Evolutionary conservation across 225 moss, liverwort and hornwort genomes (phyloP), one percentile per base, ranked within the genome.

Genomic region (Thuidium tamariscinum): DNA sequence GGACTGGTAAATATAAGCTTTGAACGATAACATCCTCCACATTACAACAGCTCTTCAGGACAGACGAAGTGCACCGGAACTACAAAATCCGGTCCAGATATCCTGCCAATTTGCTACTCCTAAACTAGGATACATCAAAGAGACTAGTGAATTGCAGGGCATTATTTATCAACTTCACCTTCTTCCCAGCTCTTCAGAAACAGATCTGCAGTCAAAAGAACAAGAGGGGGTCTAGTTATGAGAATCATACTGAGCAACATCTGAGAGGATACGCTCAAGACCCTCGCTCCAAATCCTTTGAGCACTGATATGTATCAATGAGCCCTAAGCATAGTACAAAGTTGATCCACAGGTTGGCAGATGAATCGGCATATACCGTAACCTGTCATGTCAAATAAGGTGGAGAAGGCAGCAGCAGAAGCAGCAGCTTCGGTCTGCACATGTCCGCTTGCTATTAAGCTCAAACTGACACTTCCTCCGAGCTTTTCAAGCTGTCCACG

Each of bases 401-500:
- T 22, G 73, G 81, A 64, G 49, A 42, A 74, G 65, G 22, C 63
- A 60, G 52, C 41, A 80, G 30, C 10, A 67, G 71, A 61, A 75
- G 23, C n/a, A 44, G 44, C 3, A 64, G 60, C 71, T 51, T 55
- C 83, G 57, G 80, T 46, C 30, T 64, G 75, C 86, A 63, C 67
- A 80, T 44, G 21, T 44, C 27, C 30, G 54, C 22, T 71, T 71
- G 84, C 83, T 72, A 44, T 36, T 44, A 30, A 63, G 52, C 17
- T 93, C 57, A 91, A 32, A 82, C 91, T 80, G 93, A 91, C 82
- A 94, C 94, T 84, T 87, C 96, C 86, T 94, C 93, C 7, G 95
- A 88, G 85, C 90, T 92, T 55, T 95, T 95, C 91, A 97, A 49
- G 82, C 95, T 97, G 87, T 92, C 88, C 63, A 96, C 97, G 76